Conservation (phyloP, 1,139 yeast species). For the Hansenula lynferdii region DNA sequence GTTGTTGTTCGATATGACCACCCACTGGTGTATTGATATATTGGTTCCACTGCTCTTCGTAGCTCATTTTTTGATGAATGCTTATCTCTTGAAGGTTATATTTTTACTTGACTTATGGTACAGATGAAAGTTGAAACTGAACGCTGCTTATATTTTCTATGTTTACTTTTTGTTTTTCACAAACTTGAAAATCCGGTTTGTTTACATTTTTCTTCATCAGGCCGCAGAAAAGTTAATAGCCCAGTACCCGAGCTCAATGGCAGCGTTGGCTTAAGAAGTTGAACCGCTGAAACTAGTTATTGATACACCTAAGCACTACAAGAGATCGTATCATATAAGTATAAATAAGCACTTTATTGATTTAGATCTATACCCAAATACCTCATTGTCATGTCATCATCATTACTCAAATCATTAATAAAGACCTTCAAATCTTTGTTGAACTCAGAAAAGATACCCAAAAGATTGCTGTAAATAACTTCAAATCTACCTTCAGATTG, state of each 20-base stretch:
- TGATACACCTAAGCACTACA: too few species aligned
- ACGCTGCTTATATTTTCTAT: too few species aligned
- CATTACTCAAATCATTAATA: conserved; percentile 29
- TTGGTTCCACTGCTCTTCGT: neutral
- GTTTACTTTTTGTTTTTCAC: too few species aligned
- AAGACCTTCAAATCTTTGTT: conserved; percentile 24
- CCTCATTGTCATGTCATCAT: conserved; percentile 29
- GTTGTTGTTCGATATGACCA: neutral
- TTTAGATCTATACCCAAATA: conserved; percentile 24
- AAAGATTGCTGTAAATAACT: conserved; percentile 14
- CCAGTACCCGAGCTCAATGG: too few species aligned
- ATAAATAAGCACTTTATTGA: conserved; percentile 9
- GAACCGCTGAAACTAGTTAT: too few species aligned
- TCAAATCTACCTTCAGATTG: conserved; percentile 1
- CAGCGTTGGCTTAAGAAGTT: too few species aligned
- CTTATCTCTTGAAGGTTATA: too few species aligned
- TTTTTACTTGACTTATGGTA: neutral
- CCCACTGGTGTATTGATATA: neutral
- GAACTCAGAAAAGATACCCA: conserved; percentile 18
- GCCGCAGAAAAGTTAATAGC: too few species aligned
- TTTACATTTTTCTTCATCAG: neutral
- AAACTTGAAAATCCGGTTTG: neutral
- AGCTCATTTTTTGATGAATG: too few species aligned
- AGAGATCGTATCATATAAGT: too few species aligned
- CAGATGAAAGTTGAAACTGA: too few species aligned